phyloP scores from a whole-genome alignment of 2,329 filamentous ascomycete genomes.

The Aspergillus brunneoviolaceus region DNA sequence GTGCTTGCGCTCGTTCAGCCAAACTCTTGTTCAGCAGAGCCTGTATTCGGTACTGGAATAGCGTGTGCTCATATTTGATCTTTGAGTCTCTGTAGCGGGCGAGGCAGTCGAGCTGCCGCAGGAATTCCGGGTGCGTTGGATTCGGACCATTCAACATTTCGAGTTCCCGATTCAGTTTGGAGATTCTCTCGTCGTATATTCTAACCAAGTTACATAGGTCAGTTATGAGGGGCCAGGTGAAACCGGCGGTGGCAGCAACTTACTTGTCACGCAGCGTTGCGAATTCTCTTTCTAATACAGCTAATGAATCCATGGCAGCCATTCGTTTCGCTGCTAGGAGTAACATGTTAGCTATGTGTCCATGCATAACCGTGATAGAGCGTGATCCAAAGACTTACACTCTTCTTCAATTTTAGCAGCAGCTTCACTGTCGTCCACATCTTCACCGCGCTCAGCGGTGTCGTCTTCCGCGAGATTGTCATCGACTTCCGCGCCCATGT shows the following conservation, averaged over 20 bases:
- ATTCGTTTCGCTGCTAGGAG: conserved; percentile 71
- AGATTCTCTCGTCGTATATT: conserved; percentile 83
- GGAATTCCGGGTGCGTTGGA: conserved; percentile 81
- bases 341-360: conserved; percentile 6
- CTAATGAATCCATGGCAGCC: conserved; percentile 74
- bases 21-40: conserved; percentile 73
- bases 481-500: conserved; percentile 44
- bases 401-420: conserved; percentile 55
- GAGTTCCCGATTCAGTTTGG: conserved; percentile 70
- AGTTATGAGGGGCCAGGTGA: conserved; percentile 9
- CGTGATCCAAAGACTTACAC: conserved; percentile 36
- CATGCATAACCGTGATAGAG: not conserved
- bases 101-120: conserved; percentile 85
- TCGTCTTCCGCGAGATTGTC: conserved; percentile 53
- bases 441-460: conserved; percentile 47
- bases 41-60: conserved; percentile 71
- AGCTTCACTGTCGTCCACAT: conserved; percentile 46
- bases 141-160: conserved; percentile 58
- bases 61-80: conserved; percentile 70
- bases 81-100: conserved; percentile 80
- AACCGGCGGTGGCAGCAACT: conserved; percentile 18
- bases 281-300: conserved; percentile 84
- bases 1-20: conserved; percentile 79
- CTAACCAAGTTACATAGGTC: conserved; percentile 47
- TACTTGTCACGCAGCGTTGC: conserved; percentile 70